These are phyloP conservation scores for Aspergillus brunneoviolaceus DNA, from an alignment of 2,329 filamentous ascomycete genomes.

Conservation along the genomic window DNA sequence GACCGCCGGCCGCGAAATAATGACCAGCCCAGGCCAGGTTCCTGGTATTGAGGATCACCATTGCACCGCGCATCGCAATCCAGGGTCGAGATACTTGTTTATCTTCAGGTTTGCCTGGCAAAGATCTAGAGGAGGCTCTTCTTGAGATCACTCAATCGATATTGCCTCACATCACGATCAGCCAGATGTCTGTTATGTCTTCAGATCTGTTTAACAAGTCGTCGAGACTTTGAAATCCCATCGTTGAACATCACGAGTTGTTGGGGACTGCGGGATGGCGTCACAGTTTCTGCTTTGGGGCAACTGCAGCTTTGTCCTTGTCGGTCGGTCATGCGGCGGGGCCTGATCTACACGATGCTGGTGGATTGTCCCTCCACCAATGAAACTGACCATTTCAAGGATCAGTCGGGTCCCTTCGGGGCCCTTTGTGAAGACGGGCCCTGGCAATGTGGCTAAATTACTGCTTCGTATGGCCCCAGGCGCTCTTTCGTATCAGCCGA, in stretches of 20 bases:
- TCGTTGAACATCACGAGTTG: conserved; percentile 14
- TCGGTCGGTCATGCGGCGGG: conserved; percentile 20
- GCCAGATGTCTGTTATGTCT: conserved; percentile 6
- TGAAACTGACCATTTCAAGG: conserved; percentile 1
- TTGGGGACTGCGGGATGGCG: conserved; percentile 22
- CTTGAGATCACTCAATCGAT: neutral
- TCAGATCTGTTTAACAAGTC: neutral
- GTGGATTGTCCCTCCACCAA: conserved; percentile 17
- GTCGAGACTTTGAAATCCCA: conserved; percentile 8
- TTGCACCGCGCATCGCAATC: neutral
- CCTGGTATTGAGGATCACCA: neutral
- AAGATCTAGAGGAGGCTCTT: neutral
- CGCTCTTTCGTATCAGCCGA: neutral
- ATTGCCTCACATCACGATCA: conserved; percentile 13
- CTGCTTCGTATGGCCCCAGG: neutral
- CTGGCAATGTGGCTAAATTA: neutral
- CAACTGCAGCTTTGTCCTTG: conserved; percentile 20
- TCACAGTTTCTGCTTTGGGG: conserved; percentile 24
- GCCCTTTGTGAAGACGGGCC: conserved; percentile 6
- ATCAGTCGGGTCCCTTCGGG: conserved; percentile 18
- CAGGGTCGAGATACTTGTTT: neutral
- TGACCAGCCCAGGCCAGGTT: neutral
- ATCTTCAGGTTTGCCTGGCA: conserved; percentile 3
- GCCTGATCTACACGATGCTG: conserved; percentile 14
- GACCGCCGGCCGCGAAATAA: neutral